Base-by-base conservation (phyloP, 495 filamentous ascomycete species). In the Penicillium verhagenii region DNA sequence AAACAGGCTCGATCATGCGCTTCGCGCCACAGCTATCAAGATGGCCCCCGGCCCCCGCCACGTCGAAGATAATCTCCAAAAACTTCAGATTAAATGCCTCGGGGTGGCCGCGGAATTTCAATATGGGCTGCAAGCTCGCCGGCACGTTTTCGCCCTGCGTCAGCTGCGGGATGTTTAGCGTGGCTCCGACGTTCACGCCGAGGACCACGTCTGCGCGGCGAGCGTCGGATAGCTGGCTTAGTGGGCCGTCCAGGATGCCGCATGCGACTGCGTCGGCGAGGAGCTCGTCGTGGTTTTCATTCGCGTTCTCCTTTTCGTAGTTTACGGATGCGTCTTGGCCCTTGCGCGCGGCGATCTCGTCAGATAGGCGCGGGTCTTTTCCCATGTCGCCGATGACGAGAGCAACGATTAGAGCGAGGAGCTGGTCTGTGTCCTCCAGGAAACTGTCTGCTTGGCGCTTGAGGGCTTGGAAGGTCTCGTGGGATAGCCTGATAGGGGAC, bases 341-440 rank as follows among this genome's bases (percentile, higher is more conserved):
- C 16, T 8, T 25, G 8, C 18, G 16, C 25, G 52, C 23, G 6
- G 20, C 31, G 21, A 61, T 7, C 19, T 55, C 33, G 23, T 64
- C 49, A 8, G 66, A 65, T n/a, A 72, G 61, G 1, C 25, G 1
- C 4, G 66, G 56, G 25, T 76, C 72, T 47, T 76, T 76, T 8
- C 73, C 73, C n/a, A 76, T 52, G 54, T 76, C 70, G 20, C 73
- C 71, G n/a, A 74, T 59, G 2, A 67, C 57, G 16, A 71, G 61
- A 6, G 69, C 66, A 25, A 66, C 63, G 18, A 74, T 59, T 23
- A 76, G 49, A 0, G 65, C 60, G 23, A 61, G 64, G 37, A 71
- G 29, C 23, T 68, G 56, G 20, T 66, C 39, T 21, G 5, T 35
- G 6, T 37, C 35, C 1, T 23, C 13, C 1, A 52, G 29, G 10